These are phyloP conservation scores for Chamaecyparis obtusa DNA, from an alignment of 75 land plant genomes.

Conservation along the genomic window DNA sequence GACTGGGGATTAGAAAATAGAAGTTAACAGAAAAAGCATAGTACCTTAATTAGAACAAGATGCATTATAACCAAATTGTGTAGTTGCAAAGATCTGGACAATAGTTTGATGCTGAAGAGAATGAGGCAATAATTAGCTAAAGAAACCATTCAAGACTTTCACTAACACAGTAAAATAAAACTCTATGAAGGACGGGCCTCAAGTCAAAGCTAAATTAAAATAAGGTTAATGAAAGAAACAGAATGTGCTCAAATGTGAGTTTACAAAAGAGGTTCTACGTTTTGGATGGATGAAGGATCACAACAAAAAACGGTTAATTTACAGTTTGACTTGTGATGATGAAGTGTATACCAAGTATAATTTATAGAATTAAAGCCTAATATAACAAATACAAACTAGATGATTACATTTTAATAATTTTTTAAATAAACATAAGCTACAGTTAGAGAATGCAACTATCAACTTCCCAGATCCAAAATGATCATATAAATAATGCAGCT, in stretches of 20 bases:
- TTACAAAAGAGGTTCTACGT: background rate
- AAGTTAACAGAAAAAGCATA: background rate
- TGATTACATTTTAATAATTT: background rate
- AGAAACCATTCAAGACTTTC: background rate
- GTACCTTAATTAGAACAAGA: background rate
- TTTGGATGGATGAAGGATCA: background rate
- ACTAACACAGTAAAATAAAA: background rate
- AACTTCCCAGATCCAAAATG: background rate
- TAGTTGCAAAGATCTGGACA: background rate
- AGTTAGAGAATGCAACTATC: background rate
- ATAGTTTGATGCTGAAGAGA: background rate
- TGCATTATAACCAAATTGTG: background rate
- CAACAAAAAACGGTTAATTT: background rate
- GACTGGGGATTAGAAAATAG: conserved; percentile 3
- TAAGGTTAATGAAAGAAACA: background rate
- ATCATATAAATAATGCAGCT: no score
- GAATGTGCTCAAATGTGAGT: background rate
- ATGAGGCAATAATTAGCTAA: background rate
- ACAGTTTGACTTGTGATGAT: background rate
- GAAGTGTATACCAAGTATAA: background rate
- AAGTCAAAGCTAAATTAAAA: background rate
- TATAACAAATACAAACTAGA: background rate
- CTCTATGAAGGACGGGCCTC: background rate
- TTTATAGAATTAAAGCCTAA: background rate
- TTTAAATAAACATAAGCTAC: background rate